Evolutionary conservation across 148 eudicot genomes (phyloP).

Genomic region (Limonium bicolor): DNA sequence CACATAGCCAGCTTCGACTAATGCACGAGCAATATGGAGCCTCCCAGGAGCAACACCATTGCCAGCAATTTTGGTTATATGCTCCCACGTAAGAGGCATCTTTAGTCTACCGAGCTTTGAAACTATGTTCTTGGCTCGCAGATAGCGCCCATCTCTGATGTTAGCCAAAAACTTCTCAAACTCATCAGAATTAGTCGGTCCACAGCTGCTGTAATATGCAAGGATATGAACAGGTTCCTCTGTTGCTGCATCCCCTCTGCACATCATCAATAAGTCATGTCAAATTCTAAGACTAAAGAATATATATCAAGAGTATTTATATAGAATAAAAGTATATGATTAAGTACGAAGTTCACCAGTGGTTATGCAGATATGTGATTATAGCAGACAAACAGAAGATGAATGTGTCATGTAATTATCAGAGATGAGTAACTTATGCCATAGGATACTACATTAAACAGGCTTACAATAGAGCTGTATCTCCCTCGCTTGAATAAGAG

Average conservation of each 20-base stretch:
- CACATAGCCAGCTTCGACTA: constrained; percentile 92
- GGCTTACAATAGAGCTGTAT: no score
- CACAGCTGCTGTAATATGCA: constrained; percentile 88
- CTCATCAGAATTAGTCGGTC: constrained; percentile 46
- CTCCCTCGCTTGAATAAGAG: no score
- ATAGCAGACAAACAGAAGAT: no score
- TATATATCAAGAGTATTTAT: background rate
- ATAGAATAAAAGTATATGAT: background rate
- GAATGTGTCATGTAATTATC: no score
- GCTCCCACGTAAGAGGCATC: constrained; percentile 77
- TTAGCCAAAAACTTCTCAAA: constrained; percentile 55
- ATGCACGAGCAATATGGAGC: constrained; percentile 87
- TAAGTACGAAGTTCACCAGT: no score
- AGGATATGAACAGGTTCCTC: constrained; percentile 96
- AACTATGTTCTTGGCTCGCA: constrained; percentile 77
- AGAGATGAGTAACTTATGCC: no score
- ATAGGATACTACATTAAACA: no score
- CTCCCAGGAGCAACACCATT: constrained; percentile 95
- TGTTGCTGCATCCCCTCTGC: constrained; percentile 50
- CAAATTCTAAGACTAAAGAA: background rate
- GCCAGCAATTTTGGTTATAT: constrained; percentile 75
- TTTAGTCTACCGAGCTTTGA: constrained; percentile 58
- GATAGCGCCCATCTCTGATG: constrained; percentile 82
- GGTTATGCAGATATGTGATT: no score
- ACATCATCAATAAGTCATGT: background rate